phyloP scores from a whole-genome alignment of 2,329 filamentous ascomycete genomes.

The Trichoderma pleuroti region DNA sequence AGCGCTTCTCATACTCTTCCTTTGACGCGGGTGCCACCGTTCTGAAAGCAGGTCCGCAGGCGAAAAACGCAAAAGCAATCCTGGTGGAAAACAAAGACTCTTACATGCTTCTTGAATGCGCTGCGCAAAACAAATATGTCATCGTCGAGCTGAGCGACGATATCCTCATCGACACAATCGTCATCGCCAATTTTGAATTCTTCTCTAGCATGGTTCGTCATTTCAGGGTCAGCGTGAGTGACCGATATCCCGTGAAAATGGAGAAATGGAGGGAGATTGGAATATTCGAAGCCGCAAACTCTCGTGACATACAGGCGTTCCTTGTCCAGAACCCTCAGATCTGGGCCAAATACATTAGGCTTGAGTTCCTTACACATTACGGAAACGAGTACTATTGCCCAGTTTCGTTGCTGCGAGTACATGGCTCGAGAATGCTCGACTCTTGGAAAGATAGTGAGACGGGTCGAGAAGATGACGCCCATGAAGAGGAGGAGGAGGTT shows the following conservation, averaged over 20 bases:
- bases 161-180: conserved; percentile 84
- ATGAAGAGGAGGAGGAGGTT: conserved; percentile 33
- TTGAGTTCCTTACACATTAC: conserved; percentile 91
- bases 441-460: conserved; percentile 81
- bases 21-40: conserved; percentile 95
- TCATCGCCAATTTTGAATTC: conserved; percentile 98
- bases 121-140: conserved; percentile 82
- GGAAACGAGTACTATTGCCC: conserved; percentile 97
- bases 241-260: conserved; percentile 86
- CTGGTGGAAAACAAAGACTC: conserved; percentile 96
- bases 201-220: conserved; percentile 95
- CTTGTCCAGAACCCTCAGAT: conserved; percentile 91
- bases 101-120: conserved; percentile 95
- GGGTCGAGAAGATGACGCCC: conserved; percentile 59
- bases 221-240: conserved; percentile 88
- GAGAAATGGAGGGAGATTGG: conserved; percentile 91
- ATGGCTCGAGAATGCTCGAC: conserved; percentile 95
- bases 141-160: conserved; percentile 91
- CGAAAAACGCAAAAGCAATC: conserved; percentile 84
- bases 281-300: conserved; percentile 86
- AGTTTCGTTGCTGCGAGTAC: conserved; percentile 82
- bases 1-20: conserved; percentile 94
- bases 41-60: conserved; percentile 80
- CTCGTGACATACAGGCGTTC: conserved; percentile 90
- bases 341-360: conserved; percentile 87